These are phyloP conservation scores for Lasiodiplodia citricola DNA, from an alignment of 2,329 filamentous ascomycete species.

Conservation along the genomic window DNA sequence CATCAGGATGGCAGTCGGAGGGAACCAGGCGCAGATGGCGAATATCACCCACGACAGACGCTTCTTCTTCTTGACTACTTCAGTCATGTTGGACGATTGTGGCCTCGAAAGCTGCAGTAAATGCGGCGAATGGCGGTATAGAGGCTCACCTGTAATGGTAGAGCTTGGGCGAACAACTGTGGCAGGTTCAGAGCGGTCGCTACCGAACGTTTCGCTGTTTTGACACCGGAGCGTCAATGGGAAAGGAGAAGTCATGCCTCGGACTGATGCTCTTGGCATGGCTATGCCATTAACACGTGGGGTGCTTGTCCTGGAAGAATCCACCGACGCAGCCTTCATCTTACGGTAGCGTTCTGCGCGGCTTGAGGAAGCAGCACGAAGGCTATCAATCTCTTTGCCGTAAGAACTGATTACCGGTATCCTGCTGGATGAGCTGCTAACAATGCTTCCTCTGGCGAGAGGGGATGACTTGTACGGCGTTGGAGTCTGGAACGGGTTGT, in stretches of 20 bases:
- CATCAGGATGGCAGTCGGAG: conserved; percentile 1
- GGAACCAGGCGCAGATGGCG: conserved; percentile 11
- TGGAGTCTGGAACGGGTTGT: background rate
- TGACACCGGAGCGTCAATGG: background rate
- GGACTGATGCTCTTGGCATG: conserved; percentile 2
- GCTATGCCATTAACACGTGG: background rate
- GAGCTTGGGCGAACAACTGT: background rate
- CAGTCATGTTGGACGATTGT: background rate
- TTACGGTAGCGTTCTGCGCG: background rate
- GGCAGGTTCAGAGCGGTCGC: background rate
- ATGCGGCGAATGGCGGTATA: background rate
- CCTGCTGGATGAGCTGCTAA: conserved; percentile 8
- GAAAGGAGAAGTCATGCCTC: background rate
- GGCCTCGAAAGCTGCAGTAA: background rate
- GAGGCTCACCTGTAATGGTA: background rate
- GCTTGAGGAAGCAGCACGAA: conserved; percentile 1
- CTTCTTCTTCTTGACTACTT: background rate
- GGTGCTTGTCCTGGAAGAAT: background rate
- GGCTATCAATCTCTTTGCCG: conserved; percentile 3
- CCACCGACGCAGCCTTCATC: background rate
- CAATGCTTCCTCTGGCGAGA: conserved; percentile 3
- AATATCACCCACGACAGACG: conserved; percentile 16
- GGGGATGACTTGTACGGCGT: background rate
- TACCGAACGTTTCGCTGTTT: background rate
- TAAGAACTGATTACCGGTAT: background rate